These are phyloP conservation scores for Silene conica DNA, from an alignment of 148 eudicot genomes.

Conservation along the genomic window DNA sequence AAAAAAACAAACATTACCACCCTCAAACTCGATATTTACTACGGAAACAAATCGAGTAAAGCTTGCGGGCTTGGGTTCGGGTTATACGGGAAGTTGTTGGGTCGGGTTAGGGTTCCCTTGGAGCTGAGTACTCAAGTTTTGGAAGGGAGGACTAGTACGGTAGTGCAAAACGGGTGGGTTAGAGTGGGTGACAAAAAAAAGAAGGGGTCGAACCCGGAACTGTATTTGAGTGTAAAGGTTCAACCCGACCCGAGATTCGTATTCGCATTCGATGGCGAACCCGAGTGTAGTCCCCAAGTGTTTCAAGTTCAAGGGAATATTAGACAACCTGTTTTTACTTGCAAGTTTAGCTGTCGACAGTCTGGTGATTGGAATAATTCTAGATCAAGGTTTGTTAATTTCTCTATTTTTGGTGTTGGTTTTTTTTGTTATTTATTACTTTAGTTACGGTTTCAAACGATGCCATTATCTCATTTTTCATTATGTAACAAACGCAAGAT, in stretches of 20 bases:
- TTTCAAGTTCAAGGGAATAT: constrained; percentile 80
- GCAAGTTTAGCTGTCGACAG: constrained; percentile 72
- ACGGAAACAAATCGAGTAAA: not conserved
- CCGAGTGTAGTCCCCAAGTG: constrained; percentile 93
- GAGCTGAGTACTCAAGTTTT: too few species aligned
- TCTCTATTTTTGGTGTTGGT: not conserved
- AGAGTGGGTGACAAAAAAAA: too few species aligned
- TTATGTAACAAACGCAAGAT: too few species aligned
- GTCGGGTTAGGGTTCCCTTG: too few species aligned
- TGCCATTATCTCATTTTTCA: too few species aligned
- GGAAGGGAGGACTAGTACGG: too few species aligned
- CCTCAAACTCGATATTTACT: constrained; percentile 43
- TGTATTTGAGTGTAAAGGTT: constrained; percentile 59
- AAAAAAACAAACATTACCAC: not conserved
- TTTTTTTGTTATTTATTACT: too few species aligned
- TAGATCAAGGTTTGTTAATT: constrained; percentile 46
- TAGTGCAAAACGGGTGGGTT: too few species aligned
- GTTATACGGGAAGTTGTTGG: constrained; percentile 41
- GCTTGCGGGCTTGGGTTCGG: constrained; percentile 36
- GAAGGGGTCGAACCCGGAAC: constrained; percentile 7
- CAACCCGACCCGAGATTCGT: constrained; percentile 92
- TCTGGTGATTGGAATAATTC: constrained; percentile 45
- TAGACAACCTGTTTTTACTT: constrained; percentile 83
- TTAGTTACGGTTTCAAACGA: too few species aligned
- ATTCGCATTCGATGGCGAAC: constrained; percentile 78